Evolutionary conservation across 441 rosid genomes (phyloP).

Genomic region (Adansonia gregorii): DNA sequence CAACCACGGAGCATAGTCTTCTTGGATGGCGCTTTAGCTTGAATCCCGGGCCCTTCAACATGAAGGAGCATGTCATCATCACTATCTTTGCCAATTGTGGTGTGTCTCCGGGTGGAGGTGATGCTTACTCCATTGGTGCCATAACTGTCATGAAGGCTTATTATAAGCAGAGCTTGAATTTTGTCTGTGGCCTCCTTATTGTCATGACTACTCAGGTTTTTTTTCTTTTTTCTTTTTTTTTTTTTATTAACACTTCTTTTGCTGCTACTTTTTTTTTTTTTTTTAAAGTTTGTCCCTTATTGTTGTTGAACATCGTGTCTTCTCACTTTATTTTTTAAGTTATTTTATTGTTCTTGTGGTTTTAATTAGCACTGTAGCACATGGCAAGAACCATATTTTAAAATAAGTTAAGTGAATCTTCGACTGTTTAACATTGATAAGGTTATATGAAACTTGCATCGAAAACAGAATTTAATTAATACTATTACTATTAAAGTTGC

Average conservation of each 20-base stretch:
- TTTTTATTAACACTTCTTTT: neutral
- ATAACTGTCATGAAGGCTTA: conserved; percentile 96
- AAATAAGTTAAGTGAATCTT: conserved; percentile 5
- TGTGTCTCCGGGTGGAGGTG: conserved; percentile 86
- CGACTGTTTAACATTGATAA: neutral
- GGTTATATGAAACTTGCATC: neutral
- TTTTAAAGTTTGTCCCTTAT: neutral
- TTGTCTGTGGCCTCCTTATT: conserved; percentile 71
- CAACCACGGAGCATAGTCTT: conserved; percentile 45
- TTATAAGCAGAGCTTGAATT: conserved; percentile 77
- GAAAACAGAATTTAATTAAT: neutral
- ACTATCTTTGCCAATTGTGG: conserved; percentile 95
- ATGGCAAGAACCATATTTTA: too few relatives aligned
- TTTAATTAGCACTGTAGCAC: too few relatives aligned
- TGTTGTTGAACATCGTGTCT: neutral
- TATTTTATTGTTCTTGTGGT: neutral
- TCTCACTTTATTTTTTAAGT: conserved; percentile 5
- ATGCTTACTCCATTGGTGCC: conserved; percentile 93
- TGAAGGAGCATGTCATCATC: conserved; percentile 94
- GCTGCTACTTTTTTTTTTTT: neutral
- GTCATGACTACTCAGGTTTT: conserved; percentile 88
- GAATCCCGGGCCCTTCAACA: conserved; percentile 90
- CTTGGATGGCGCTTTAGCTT: conserved; percentile 63
- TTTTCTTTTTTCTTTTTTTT: neutral
- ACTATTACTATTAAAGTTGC: neutral